Evolutionary conservation across 2,329 filamentous ascomycete genomes (phyloP), one percentile per base, ranked within the genome.

Genomic region (Tolypocladium ophioglossoides): DNA sequence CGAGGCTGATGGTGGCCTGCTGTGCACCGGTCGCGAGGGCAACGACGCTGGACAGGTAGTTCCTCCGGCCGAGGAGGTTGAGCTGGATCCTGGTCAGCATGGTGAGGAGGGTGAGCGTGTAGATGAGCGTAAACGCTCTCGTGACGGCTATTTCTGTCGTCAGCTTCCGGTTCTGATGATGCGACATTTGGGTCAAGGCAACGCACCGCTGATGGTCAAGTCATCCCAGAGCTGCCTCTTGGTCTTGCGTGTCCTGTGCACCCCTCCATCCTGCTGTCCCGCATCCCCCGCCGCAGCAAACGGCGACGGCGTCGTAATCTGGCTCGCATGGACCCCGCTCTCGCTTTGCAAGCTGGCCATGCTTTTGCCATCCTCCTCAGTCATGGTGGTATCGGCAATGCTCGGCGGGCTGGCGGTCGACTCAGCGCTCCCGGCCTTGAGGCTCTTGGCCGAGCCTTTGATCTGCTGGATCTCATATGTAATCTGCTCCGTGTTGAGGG

Each of bases 191-290:
- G 44, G 18, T 2, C 6, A 5, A 2, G 9, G 16, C 22, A 38
- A 76, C 86, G 67, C 73, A 95, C 91, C 91, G 72, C 86, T 91
- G 62, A 97, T 96, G 66, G 95, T 96, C 70, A 99, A 81, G 66
- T 99, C 92, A 69, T 95, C 91, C 94, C 94, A 99, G 47, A 99
- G 77, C 73, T 97, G 91, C 51, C 89, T 83, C 78, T 97, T 97
- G 57, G 85, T 90, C 73, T 86, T 91, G 61, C 75, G 77, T 30
- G 72, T 61, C 69, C 84, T 89, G 56, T 67, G 65, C 30, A 67
- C 63, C 10, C 60, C 76, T 67, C 64, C 76, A 58, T 73, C 74
- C 63, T 69, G 74, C 53, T 65, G 63, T 10, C 58, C 60, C 20
- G 58, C 71, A 52, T 72, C 68, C 8, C 63, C 65, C 30, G 61